Evolutionary conservation across 805 yeast species (phyloP), one percentile per base, ranked within the genome.

Genomic region (Cyberlindnera amylophila): DNA sequence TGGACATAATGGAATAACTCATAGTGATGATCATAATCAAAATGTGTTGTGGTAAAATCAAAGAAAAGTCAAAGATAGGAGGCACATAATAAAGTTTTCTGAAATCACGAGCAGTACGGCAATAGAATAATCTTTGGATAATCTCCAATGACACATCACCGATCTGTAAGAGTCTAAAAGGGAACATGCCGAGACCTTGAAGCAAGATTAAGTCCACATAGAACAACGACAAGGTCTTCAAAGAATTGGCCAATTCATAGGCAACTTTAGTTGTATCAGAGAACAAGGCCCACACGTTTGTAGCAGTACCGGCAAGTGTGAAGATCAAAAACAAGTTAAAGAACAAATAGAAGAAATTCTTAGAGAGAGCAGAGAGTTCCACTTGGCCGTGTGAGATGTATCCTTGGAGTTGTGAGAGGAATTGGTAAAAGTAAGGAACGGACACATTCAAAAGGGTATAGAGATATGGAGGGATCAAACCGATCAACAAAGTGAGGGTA

Each of bases 181-280:
- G 98, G 61, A 86, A 83, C 70, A 91, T 81, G 4, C 96, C 97
- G 28, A 91, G 65, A 3, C 93, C 95, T 63, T 86, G 93, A 43
- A 86, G 67, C 23, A 86, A 71, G 34, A 86, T 78, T 58, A 93
- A 74, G 65, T 91, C 97, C 28, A 89, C 96, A 65, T 93, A 91
- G 61, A 91, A 93, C 37, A 86, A 67, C 0, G 96, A 83, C 48
- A 90, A 74, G 27, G 82, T 85, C 52, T 82, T 74, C 45, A 91
- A 71, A 0, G 96, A 84, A 27, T 81, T 77, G 0, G 98, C 98
- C 45, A 91, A 67, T 55, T 86, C 89, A 51, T 81, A 79, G 0
- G 98, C 98, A 41, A 91, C 77, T 61, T 86, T 81, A 2, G 95
- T 86, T 1, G 98, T 88, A 58, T 93, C 98, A 56, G 88, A 85